Percentiles rank a stretch among this genome's conserved stretches.
phyloP scores from a whole-genome alignment of 176 grass and related monocot species.

The Avena sativa region DNA sequence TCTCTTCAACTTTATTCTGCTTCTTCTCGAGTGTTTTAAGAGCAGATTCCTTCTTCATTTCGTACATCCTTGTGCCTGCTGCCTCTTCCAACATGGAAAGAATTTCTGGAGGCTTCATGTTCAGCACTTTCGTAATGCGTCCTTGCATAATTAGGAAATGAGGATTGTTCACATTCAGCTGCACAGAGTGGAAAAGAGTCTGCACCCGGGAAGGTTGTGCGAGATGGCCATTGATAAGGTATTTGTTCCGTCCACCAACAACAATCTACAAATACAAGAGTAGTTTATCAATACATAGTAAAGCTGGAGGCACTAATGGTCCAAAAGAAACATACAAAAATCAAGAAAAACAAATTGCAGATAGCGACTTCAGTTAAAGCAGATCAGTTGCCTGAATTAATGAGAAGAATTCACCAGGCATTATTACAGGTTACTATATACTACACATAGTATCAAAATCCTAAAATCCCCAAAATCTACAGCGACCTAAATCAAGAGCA shows the following conservation, averaged over 20 bases:
- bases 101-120: slow-evolving; percentile 97
- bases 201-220: slow-evolving; percentile 89
- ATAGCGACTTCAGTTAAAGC: background rate
- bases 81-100: slow-evolving; percentile 99
- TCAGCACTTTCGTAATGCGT: slow-evolving; percentile 94
- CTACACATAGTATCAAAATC: no score
- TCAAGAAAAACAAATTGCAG: slow-evolving; percentile 37
- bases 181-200: slow-evolving; percentile 97
- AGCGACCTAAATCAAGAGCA: slow-evolving; percentile 36
- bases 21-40: slow-evolving; percentile 97
- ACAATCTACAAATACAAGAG: slow-evolving; percentile 66
- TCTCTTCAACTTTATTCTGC: slow-evolving; percentile 96
- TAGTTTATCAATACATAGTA: slow-evolving; percentile 23
- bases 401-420: background rate
- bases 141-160: slow-evolving; percentile 99
- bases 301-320: slow-evolving; percentile 1
- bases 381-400: slow-evolving; percentile 8
- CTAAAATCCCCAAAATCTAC: background rate
- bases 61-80: slow-evolving; percentile 97
- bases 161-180: slow-evolving; percentile 98
- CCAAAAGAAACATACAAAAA: slow-evolving; percentile 23
- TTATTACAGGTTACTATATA: background rate
- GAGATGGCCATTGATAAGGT: slow-evolving; percentile 91
- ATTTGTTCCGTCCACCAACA: slow-evolving; percentile 87
- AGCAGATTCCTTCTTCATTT: slow-evolving; percentile 97